Conservation (phyloP, 2,329 filamentous ascomycete species). For the Xylariales sp. region DNA sequence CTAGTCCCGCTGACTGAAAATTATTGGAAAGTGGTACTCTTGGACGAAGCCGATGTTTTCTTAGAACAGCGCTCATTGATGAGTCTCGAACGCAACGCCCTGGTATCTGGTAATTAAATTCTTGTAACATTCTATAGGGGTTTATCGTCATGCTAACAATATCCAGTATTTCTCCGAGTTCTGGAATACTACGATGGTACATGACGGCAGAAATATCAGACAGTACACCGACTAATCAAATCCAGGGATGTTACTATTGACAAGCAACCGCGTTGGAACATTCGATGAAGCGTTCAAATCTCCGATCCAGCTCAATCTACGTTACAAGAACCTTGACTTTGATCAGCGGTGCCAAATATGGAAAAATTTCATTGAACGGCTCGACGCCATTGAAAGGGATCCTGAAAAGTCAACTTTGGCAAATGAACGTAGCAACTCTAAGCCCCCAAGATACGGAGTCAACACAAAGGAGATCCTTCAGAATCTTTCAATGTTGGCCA, state of each 20-base stretch:
- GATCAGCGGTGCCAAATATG: constrained; percentile 12
- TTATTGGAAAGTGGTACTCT: constrained; percentile 14
- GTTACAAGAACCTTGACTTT: constrained; percentile 12
- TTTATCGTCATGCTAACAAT: too few species aligned
- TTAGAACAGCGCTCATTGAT: constrained; percentile 13
- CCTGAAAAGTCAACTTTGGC: neutral
- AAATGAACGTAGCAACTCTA: too few species aligned
- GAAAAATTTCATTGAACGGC: constrained; percentile 12
- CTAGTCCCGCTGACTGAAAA: too few species aligned
- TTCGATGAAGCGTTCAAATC: constrained; percentile 20
- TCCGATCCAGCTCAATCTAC: constrained; percentile 14
- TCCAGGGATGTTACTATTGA: too few species aligned
- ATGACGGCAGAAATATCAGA: too few species aligned
- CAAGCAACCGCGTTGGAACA: constrained; percentile 27
- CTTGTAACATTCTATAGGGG: too few species aligned
- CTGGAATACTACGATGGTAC: constrained; percentile 38
- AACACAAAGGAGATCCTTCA: neutral
- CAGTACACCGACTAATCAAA: too few species aligned
- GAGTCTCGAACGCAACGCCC: constrained; percentile 15
- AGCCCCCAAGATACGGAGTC: too few species aligned
- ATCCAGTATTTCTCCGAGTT: constrained; percentile 27
- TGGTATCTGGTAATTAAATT: too few species aligned
- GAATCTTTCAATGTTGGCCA: neutral
- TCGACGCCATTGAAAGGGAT: constrained; percentile 5
- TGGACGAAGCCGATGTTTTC: constrained; percentile 17